These are phyloP conservation scores for Plasmopara viticola DNA, from an alignment of 352 stramenopile genomes.

Conservation along the genomic window DNA sequence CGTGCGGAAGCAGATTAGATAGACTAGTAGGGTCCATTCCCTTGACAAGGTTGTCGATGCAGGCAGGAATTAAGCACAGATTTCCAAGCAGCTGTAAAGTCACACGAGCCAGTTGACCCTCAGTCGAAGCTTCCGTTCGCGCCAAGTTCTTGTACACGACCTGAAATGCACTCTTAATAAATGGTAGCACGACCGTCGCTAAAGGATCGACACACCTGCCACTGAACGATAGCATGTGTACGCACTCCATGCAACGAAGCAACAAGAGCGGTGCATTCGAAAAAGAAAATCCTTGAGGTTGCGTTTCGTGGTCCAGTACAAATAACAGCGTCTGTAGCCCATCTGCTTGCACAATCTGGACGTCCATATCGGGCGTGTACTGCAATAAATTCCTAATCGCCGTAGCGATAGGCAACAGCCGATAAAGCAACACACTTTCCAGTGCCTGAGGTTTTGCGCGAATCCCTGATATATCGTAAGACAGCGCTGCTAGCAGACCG, in stretches of 20 bases:
- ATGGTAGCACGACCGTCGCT: constrained; percentile 67
- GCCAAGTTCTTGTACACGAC: constrained; percentile 80
- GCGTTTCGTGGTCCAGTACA: constrained; percentile 76
- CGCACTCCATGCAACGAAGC: constrained; percentile 76
- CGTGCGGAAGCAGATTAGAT: constrained; percentile 59
- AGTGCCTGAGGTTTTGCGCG: constrained; percentile 60
- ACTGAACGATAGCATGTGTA: constrained; percentile 86
- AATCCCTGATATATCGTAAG: constrained; percentile 65
- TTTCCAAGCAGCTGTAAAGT: constrained; percentile 80
- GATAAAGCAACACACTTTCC: constrained; percentile 61
- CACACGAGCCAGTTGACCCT: constrained; percentile 72
- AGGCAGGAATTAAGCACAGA: constrained; percentile 79
- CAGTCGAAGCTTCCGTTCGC: constrained; percentile 70
- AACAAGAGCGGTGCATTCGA: constrained; percentile 66
- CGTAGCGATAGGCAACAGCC: constrained; percentile 69
- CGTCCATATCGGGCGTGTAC: constrained; percentile 77
- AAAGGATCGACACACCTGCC: constrained; percentile 71
- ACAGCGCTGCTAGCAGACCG: constrained; percentile 56
- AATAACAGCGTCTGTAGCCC: constrained; percentile 66
- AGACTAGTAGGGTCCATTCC: constrained; percentile 78
- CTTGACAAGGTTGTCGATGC: constrained; percentile 84
- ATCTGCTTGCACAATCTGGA: constrained; percentile 73
- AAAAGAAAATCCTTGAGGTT: constrained; percentile 76
- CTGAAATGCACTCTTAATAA: constrained; percentile 81
- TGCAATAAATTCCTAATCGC: constrained; percentile 78